Evolutionary conservation across 2,329 filamentous ascomycete species (phyloP).

Genomic region (Mycogone perniciosa): DNA sequence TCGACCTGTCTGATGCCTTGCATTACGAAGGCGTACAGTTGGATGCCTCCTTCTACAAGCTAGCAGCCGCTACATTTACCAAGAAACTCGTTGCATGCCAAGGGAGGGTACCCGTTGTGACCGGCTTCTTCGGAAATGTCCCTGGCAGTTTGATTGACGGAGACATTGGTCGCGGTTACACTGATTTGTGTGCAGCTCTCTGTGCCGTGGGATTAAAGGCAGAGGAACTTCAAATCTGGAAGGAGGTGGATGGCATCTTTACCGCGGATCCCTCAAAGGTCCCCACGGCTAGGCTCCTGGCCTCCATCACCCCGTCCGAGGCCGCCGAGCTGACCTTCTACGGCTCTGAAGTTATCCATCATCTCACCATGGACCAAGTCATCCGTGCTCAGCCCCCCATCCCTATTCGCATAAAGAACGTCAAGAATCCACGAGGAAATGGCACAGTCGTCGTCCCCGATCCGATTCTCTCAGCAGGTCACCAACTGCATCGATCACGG

Average conservation of each 20-base stretch:
- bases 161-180: conserved; percentile 91
- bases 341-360: conserved; percentile 94
- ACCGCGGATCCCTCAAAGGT: conserved; percentile 80
- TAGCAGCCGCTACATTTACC: conserved; percentile 53
- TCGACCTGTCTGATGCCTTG: conserved; percentile 80
- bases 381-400: conserved; percentile 75
- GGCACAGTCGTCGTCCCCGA: conserved; percentile 84
- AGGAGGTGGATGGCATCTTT: conserved; percentile 96
- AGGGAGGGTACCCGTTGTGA: conserved; percentile 68
- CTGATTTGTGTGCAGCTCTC: conserved; percentile 88
- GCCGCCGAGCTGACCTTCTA: conserved; percentile 94
- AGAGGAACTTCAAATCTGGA: conserved; percentile 93
- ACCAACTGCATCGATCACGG: conserved; percentile 50
- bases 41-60: conserved; percentile 63
- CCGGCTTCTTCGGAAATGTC: conserved; percentile 91
- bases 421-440: conserved; percentile 74
- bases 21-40: conserved; percentile 59
- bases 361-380: conserved; percentile 96
- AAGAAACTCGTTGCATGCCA: conserved; percentile 60
- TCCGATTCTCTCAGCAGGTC: conserved; percentile 45
- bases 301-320: conserved; percentile 86
- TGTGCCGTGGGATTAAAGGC: conserved; percentile 85
- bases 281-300: conserved; percentile 83
- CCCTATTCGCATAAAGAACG: conserved; percentile 85
- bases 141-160: conserved; percentile 83